Evolutionary conservation across 768 basidiomycete genomes (phyloP), one percentile per base, ranked within the genome.

Genomic region (Suillus luteus): DNA sequence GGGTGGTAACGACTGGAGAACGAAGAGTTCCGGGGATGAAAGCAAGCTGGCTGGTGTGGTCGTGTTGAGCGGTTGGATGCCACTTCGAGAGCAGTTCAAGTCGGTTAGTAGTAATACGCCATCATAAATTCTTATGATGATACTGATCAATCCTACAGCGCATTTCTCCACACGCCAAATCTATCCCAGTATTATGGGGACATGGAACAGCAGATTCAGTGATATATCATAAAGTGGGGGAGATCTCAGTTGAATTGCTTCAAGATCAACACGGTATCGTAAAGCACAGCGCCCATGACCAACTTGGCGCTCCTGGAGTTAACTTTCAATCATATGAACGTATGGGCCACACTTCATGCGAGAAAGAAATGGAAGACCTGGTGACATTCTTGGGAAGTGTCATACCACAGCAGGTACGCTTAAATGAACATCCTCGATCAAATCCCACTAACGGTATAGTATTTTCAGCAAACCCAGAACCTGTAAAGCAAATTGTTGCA

Each of bases 51-150:
- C 71, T 5, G 83, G 83, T 3, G 64, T 83, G 14, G 68, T 76
- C 33, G 76, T 72, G 0, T 68, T 84, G 57, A 81, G 80, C 62
- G 79, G 76, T 15, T 82, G 81, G 73, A 68, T 85, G 22, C 81
- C 81, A 1, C 65, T 85, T 41, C 73, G 74, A 60, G 71, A 78
- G 33, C 79, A 81, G 68, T 75, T 84, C 61, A 74, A 78, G 66
- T 60, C 74, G 61, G 80, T 78, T 61, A 49, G 73, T 48, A 15
- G 43, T 44, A 17, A 58, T 58, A 19, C 40, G 19, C 19, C 66
- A 10, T n/a, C 24, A 35, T 58, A n/a, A n/a, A 54, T n/a, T n/a
- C 19, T 37, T 17, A 22, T n/a, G 44, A 22, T 48, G 46, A 48
- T 46, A 11, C n/a, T 44, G 10, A 55, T 9, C 14, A 35, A 52